Evolutionary conservation across 2,329 filamentous ascomycete species (phyloP), one percentile per base, ranked within the genome.

Genomic region (Aspergillus pseudotamarii): DNA sequence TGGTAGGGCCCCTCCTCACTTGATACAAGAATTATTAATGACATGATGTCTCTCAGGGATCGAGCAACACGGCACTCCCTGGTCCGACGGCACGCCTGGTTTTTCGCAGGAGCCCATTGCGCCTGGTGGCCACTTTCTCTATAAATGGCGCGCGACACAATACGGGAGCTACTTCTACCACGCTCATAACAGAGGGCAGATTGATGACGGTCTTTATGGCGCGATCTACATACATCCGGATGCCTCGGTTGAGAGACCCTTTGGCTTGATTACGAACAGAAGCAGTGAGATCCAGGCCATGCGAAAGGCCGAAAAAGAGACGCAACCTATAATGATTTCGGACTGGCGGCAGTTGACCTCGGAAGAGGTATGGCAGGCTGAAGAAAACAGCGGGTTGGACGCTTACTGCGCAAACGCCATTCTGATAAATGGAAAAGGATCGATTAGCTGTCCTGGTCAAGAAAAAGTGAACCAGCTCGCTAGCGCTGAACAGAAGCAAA

Each of bases 141-240:
- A 88, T 69, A 77, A 77, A 45, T 88, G 84, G 77, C 79, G 77
- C 28, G 85, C 86, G 0, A 81, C 80, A 0, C 81, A 86, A 56
- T 81, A 85, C 66, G 86, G 87, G 19, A 83, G 80, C 60, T 86
- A 84, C 74, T 88, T 84, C 80, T 89, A 88, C 66, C 86, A 88
- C 72, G 82, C 84, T 0, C 86, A 89, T 66, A 78, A 78, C 28
- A 74, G 77, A 3, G 80, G 81, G 2, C 85, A 88, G 63, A 81
- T 88, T 12, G 82, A 86, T 57, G 87, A 89, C 67, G 87, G 87
- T 0, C 74, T 87, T 12, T 86, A 83, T 57, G 87, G 86, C 0
- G 74, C 85, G 2, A 82, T 89, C 0, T 65, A 83, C 8, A 83
- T 89, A 34, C 79, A 72, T 23, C 72, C 78, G 0, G 73, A 73